Evolutionary conservation across 2,329 filamentous ascomycete genomes (phyloP), one percentile per base, ranked within the genome.

Genomic region (Fusarium concolor): DNA sequence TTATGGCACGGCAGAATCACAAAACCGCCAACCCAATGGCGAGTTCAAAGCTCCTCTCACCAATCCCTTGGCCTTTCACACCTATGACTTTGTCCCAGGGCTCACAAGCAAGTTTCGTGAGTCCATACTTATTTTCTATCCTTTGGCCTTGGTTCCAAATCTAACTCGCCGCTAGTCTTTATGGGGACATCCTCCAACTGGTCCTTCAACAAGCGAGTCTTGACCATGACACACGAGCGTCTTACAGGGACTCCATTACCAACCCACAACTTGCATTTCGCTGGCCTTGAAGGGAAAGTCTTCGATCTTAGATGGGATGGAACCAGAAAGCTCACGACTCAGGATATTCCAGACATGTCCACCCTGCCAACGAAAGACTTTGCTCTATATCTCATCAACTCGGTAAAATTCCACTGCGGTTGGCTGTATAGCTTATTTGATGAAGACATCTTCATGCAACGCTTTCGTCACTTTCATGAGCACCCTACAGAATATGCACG

Each of bases 121-220:
- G 56, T 38, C 3, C n/a, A 12, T 39, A 10, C 11, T 18, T 7
- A 4, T 18, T 49, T 20, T 33, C 4, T 14, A 24, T 6, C 4
- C 6, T 17, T 2, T 18, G 9, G 4, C 4, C 33, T 35, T 17
- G 18, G 3, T 11, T 3, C 26, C 5, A 29, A 18, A 2, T 10
- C 18, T 68, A 10, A 68, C 22, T 8, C 10, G 2, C 11, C 2
- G 5, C 15, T 8, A 69, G 66, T 68, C 4, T 70, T 70, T 12
- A 70, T 70, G 67, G 67, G 67, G 4, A 70, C 58, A 10, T 70
- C 67, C 1, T 70, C 67, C 2, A 70, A 70, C 8, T 70, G 67
- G 67, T 70, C 67, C 4, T 70, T 70, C 20, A 67, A 69, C n/a
- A 67, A 65, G 17, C 39, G 67, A 39, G 67, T 70, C n/a, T 7